Conservation (phyloP, 805 yeast genomes). For the Sungouiella blattae region DNA sequence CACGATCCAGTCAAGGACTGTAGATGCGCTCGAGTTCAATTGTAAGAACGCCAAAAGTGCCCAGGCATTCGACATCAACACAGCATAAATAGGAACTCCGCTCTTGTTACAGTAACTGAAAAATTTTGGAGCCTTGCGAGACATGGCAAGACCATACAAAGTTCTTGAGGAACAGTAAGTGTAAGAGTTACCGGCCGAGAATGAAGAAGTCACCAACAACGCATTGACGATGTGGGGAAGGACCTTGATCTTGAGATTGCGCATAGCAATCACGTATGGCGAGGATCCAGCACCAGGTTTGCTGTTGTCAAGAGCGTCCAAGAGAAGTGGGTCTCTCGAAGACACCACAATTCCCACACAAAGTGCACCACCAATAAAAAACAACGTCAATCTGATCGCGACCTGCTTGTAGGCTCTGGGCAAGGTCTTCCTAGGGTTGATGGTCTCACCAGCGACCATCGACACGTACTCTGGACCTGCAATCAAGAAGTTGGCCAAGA, state of each 20-base stretch:
- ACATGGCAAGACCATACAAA: slow-evolving; percentile 65
- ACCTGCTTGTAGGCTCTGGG: slow-evolving; percentile 81
- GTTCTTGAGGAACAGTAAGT: slow-evolving; percentile 76
- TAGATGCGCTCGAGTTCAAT: slow-evolving; percentile 28
- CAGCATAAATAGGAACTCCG: slow-evolving; percentile 48
- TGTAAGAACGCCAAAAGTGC: slow-evolving; percentile 66
- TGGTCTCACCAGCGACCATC: slow-evolving; percentile 81
- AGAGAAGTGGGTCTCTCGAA: slow-evolving; percentile 54
- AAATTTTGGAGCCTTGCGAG: slow-evolving; percentile 72
- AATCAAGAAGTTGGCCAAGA: slow-evolving; percentile 72
- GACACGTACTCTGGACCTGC: slow-evolving; percentile 87
- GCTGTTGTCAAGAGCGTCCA: slow-evolving; percentile 56
- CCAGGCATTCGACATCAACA: slow-evolving; percentile 44
- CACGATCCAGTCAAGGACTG: slow-evolving; percentile 33
- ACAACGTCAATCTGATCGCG: slow-evolving; percentile 59
- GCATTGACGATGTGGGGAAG: slow-evolving; percentile 77
- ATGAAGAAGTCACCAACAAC: slow-evolving; percentile 69
- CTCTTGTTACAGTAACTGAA: slow-evolving; percentile 48
- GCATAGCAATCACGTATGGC: slow-evolving; percentile 81
- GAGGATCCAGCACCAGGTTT: slow-evolving; percentile 76
- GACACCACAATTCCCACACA: slow-evolving; percentile 78
- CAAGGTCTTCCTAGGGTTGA: slow-evolving; percentile 64
- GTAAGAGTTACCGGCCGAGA: slow-evolving; percentile 80
- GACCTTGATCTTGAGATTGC: slow-evolving; percentile 58
- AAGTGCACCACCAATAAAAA: slow-evolving; percentile 71